Percentiles rank a stretch among this genome's conserved stretches.
Evolutionary conservation across 371 early-diverging fungal species (phyloP).

Genomic region (Encephalitozoon hellem): DNA sequence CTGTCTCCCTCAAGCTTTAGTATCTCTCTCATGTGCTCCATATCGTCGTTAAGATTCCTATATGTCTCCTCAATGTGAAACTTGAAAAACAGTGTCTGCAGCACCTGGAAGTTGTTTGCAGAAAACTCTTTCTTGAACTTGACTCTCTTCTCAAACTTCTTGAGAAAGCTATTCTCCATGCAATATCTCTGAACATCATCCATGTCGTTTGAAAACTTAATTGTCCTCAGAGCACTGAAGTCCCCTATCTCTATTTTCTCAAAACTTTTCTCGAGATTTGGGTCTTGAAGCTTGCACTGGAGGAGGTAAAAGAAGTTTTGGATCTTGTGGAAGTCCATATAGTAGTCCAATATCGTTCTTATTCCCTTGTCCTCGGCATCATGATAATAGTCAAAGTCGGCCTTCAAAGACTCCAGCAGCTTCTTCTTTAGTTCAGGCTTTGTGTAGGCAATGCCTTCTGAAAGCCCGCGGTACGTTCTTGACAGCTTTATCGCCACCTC

Average conservation of each 20-base stretch:
- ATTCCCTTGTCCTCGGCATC: neutral
- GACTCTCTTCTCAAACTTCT: conserved; percentile 40
- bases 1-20: conserved; percentile 55
- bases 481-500: conserved; percentile 55
- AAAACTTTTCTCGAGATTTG: conserved; percentile 25
- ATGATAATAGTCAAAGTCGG: conserved; percentile 38
- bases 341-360: conserved; percentile 43
- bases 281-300: conserved; percentile 29
- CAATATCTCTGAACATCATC: conserved; percentile 56
- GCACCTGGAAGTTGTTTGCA: conserved; percentile 46
- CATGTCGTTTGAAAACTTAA: conserved; percentile 53
- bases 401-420: conserved; percentile 26
- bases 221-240: conserved; percentile 50
- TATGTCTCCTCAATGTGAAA: conserved; percentile 35
- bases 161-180: conserved; percentile 53
- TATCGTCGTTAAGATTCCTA: conserved; percentile 13
- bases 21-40: conserved; percentile 44
- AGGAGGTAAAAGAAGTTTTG: conserved; percentile 55
- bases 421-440: conserved; percentile 29
- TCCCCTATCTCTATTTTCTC: conserved; percentile 53
- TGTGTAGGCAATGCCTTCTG: conserved; percentile 25
- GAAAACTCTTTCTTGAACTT: conserved; percentile 46
- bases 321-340: conserved; percentile 49
- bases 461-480: conserved; percentile 24
- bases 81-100: conserved; percentile 44